Evolutionary conservation across 148 eudicot species (phyloP).

Genomic region (Camellia japonica): DNA sequence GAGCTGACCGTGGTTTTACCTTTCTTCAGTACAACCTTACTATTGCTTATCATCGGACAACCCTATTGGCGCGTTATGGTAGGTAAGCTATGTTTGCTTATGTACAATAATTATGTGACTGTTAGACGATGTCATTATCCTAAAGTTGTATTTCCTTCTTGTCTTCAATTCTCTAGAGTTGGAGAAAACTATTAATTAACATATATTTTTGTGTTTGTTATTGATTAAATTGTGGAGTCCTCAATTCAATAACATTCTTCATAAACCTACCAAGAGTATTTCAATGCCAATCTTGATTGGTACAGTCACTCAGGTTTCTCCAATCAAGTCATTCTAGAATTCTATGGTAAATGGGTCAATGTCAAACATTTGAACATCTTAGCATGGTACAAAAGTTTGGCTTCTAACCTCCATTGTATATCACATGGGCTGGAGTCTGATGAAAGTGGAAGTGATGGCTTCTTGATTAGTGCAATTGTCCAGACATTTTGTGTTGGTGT

Average conservation of each 20-base stretch:
- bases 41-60: conserved; percentile 85
- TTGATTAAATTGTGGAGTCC: background rate
- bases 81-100: conserved; percentile 66
- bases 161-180: background rate
- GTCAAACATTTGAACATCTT: background rate
- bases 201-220: background rate
- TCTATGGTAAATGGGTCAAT: background rate
- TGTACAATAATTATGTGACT: conserved; percentile 5
- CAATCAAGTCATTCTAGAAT: background rate
- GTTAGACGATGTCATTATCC: no score
- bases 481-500: no score
- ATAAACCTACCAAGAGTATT: background rate
- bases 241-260: background rate
- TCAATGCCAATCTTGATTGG: background rate
- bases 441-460: no score
- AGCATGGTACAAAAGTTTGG: no score
- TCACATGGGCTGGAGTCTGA: no score
- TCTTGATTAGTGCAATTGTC: no score
- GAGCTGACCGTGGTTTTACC: conserved; percentile 94
- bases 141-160: background rate
- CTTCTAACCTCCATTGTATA: no score
- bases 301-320: background rate
- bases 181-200: background rate
- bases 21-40: conserved; percentile 88
- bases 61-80: conserved; percentile 90